Percentiles rank a stretch among this genome's conserved stretches.
Conservation (phyloP, 2,329 filamentous ascomycete species). For the Colletotrichum sp. region DNA sequence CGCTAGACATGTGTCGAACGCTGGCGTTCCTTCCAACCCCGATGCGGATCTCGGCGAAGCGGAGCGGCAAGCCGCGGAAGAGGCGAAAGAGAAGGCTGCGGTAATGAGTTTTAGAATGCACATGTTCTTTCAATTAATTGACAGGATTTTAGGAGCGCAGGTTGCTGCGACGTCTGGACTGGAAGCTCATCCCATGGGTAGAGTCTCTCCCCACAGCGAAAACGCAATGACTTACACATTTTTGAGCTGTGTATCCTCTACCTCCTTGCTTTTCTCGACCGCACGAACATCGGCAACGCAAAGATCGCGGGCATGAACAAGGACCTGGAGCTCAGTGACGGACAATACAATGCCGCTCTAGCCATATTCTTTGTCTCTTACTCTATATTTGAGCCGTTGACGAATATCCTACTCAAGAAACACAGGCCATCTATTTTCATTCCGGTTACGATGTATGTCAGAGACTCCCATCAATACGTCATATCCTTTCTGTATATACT, state of each 20-base stretch:
- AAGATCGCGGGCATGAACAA: constrained; percentile 46
- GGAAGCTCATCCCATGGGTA: constrained; percentile 8
- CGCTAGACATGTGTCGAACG: background rate
- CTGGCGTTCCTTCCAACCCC: fast-evolving
- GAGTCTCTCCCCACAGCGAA: too few relatives aligned
- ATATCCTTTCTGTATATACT: constrained; percentile 8
- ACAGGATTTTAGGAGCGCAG: background rate
- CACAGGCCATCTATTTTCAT: constrained; percentile 80
- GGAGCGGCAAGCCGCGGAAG: background rate
- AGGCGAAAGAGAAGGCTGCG: background rate
- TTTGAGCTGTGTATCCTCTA: constrained; percentile 51
- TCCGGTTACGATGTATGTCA: constrained; percentile 72
- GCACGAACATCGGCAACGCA: constrained; percentile 55
- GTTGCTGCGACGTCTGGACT: background rate
- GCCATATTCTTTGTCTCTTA: constrained; percentile 74
- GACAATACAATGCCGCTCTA: constrained; percentile 66
- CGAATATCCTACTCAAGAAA: constrained; percentile 81
- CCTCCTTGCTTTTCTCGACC: constrained; percentile 65
- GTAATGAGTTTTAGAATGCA: background rate
- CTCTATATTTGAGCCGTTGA: constrained; percentile 70
- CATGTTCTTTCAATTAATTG: background rate
- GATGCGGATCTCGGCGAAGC: background rate
- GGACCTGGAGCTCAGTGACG: constrained; percentile 46
- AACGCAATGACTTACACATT: background rate
- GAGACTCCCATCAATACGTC: too few relatives aligned